Base-by-base conservation (phyloP, 129 eudicot genomes). In the Artemisia argyi region DNA sequence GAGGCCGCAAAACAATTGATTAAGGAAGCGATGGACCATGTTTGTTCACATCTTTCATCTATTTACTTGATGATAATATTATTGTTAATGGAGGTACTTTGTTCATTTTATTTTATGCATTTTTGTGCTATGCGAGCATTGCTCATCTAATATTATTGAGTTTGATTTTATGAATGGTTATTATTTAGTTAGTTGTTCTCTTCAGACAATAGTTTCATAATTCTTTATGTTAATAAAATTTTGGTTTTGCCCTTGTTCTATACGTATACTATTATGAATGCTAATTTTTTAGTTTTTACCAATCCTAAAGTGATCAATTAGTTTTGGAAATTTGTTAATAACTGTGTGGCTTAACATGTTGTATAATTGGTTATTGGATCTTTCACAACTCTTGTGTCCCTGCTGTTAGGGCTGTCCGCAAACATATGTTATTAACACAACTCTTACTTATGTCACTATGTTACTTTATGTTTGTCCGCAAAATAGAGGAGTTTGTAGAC, bases 1-100 rank as follows among this genome's bases (percentile, higher is more conserved):
- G 99, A 94, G 75, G 58, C 81, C 50, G 99, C 97, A 51, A 84
- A 86, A 50, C 97, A 90, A 66, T 71, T 94, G 91, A 94, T 94
- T 30, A 94, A 85, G 69, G 95, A 93, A 85, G 97, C 85, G 6
- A 94, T 94, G 99, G 89, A 82, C 68, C 99, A 94, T 97, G 97
- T 94, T 85, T 77, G 95, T 60, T 69, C 30, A 82, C 49, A 39
- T 65, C 53, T 39, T 56, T 71, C 48, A 22, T 61, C 57, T 30
- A 3, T 65, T 26, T 46, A 26, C 61, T 68, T 75, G 7, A 16
- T 51, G 24, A 30, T 4, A 30, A 30, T 30, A 3, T 30, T 30
- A 60, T 61, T 63, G 54, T 54, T 20, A 22, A 24, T 46, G 59
- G 46, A 39, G 0, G 63, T 39, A 47, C 11, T 30, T 39, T 66